Conservation (phyloP, 257 asterid genomes). For the Fraxinus anomala region DNA sequence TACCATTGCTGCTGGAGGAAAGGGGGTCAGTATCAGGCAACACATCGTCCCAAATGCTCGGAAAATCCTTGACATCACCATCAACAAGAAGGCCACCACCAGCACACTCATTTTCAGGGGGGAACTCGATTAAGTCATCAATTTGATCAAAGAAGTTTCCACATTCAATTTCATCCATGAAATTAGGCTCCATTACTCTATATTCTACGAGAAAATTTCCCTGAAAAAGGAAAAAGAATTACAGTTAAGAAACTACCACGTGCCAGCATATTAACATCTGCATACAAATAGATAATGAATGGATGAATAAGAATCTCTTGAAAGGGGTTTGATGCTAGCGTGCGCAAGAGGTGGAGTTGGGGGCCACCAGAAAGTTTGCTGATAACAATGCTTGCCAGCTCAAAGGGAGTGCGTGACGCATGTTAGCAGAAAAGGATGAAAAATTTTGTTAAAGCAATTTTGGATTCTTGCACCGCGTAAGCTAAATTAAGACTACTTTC, state of each 20-base stretch:
- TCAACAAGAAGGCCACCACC: slow-evolving; percentile 43
- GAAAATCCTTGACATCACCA: slow-evolving; percentile 57
- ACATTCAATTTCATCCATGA: slow-evolving; percentile 75
- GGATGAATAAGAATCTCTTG: neutral
- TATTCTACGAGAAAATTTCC: slow-evolving; percentile 28
- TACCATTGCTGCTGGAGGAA: slow-evolving; percentile 44
- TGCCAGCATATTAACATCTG: neutral
- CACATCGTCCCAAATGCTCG: slow-evolving; percentile 68
- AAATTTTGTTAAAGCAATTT: slow-evolving; percentile 23
- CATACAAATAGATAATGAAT: neutral
- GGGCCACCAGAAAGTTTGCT: slow-evolving; percentile 3
- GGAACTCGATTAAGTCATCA: slow-evolving; percentile 90
- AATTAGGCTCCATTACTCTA: slow-evolving; percentile 60
- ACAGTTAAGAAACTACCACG: neutral
- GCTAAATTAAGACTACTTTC: slow-evolving; percentile 16
- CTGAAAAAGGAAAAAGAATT: slow-evolving; percentile 10
- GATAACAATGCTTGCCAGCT: slow-evolving; percentile 12
- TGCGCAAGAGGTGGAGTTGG: neutral
- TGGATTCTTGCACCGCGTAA: slow-evolving; percentile 36
- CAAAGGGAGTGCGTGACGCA: neutral
- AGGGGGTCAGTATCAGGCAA: slow-evolving; percentile 54
- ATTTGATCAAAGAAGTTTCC: slow-evolving; percentile 86
- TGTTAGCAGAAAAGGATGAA: slow-evolving; percentile 15
- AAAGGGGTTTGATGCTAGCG: neutral
- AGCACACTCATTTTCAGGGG: slow-evolving; percentile 61